phyloP scores from a whole-genome alignment of 1,284 basidiomycete genomes.

The Tilletiopsis washingtonensis region DNA sequence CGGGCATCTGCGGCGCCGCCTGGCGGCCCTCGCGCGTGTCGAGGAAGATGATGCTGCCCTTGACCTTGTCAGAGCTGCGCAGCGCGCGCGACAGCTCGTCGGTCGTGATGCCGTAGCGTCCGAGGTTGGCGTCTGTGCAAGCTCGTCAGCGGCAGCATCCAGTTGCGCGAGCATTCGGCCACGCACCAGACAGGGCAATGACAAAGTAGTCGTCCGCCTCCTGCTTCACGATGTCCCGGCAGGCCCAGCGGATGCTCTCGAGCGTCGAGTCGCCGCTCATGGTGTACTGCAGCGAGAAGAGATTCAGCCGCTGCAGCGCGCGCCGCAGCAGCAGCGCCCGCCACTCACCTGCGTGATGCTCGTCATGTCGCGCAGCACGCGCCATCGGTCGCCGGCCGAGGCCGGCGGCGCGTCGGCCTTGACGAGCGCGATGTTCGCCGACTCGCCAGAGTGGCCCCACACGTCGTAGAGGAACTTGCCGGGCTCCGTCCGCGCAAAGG shows the following conservation, averaged over 20 bases:
- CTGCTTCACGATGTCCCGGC: conserved; percentile 11
- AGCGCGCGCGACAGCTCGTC: conserved; percentile 25
- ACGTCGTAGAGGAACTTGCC: conserved; percentile 44
- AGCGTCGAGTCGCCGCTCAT: conserved; percentile 30
- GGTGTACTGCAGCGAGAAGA: conserved; percentile 1
- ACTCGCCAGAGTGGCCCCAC: conserved; percentile 46
- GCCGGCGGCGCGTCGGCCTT: conserved; percentile 25
- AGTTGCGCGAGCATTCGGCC: not conserved
- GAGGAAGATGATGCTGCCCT: not conserved
- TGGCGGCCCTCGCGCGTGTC: not conserved
- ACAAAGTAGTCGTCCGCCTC: conserved; percentile 48
- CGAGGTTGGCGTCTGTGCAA: conserved; percentile 42
- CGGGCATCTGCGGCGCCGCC: not conserved
- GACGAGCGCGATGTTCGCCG: conserved; percentile 41
- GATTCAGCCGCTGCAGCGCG: conserved; percentile 14
- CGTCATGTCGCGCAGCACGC: conserved; percentile 35
- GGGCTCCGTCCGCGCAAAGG: conserved; percentile 32
- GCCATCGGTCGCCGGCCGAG: conserved; percentile 37
- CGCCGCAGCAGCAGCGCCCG: conserved; percentile 18
- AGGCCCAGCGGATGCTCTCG: conserved; percentile 13
- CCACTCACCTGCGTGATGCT: conserved; percentile 27
- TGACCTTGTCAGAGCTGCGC: conserved; percentile 18
- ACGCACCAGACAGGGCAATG: conserved; percentile 39
- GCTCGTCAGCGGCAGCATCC: not conserved
- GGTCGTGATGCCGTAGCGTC: conserved; percentile 45